phyloP scores from a whole-genome alignment of 257 asterid genomes.

The Primulina huaijiensis region DNA sequence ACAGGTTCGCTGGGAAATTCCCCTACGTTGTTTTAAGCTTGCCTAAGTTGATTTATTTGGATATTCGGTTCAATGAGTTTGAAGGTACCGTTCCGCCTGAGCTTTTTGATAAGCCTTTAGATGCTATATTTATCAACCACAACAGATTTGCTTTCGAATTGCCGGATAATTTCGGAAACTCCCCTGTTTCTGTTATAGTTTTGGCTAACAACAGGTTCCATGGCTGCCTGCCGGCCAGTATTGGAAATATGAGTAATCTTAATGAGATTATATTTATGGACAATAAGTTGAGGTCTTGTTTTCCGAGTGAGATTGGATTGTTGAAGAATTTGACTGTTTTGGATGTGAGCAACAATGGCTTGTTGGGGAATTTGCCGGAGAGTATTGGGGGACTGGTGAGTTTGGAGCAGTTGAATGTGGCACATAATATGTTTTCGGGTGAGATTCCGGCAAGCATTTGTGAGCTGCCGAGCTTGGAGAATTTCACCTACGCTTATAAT shows the following conservation, averaged over 20 bases:
- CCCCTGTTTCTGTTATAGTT: conserved; percentile 86
- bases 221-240: conserved; percentile 78
- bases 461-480: conserved; percentile 54
- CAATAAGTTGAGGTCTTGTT: conserved; percentile 70
- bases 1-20: conserved; percentile 81
- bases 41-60: conserved; percentile 57
- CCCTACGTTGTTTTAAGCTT: conserved; percentile 74
- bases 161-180: conserved; percentile 85
- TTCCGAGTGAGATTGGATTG: conserved; percentile 69
- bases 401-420: conserved; percentile 81
- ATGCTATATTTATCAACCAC: conserved; percentile 79
- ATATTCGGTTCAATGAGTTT: conserved; percentile 72
- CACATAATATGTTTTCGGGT: conserved; percentile 59
- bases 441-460: conserved; percentile 66
- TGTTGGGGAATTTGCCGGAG: conserved; percentile 74
- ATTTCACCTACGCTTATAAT: conserved; percentile 60
- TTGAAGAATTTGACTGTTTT: conserved; percentile 70
- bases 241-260: conserved; percentile 70
- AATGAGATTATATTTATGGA: conserved; percentile 68
- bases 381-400: conserved; percentile 58
- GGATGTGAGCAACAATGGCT: conserved; percentile 53
- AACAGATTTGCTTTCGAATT: conserved; percentile 69
- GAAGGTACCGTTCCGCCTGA: conserved; percentile 76
- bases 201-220: conserved; percentile 71
- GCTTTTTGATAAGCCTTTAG: conserved; percentile 71